Percentiles rank a stretch among this genome's conserved stretches.
These are phyloP conservation scores for Nakazawaea laoshanensis DNA, from an alignment of 805 yeast species.

Conservation along the genomic window DNA sequence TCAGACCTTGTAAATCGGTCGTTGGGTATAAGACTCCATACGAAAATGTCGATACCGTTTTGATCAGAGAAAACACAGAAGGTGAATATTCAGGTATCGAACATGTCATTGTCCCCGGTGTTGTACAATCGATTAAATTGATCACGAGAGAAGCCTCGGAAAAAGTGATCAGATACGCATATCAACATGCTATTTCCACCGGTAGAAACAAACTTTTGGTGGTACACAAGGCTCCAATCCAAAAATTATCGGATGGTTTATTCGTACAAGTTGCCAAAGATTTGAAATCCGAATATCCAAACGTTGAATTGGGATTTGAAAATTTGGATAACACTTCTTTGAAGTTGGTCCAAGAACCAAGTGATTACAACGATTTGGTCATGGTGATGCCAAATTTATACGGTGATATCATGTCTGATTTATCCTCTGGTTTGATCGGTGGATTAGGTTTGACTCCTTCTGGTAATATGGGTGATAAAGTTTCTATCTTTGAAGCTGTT, in stretches of 20 bases:
- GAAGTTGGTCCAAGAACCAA: conserved; percentile 83
- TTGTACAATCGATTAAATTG: conserved; percentile 94
- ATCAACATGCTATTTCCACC: conserved; percentile 87
- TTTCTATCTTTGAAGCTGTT: conserved; percentile 97
- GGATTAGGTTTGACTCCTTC: conserved; percentile 98
- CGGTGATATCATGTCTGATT: conserved; percentile 98
- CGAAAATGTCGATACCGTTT: conserved; percentile 83
- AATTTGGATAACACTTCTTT: conserved; percentile 93
- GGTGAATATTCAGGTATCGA: conserved; percentile 99
- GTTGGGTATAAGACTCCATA: conserved; percentile 91
- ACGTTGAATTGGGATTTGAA: conserved; percentile 73
- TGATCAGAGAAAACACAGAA: conserved; percentile 98
- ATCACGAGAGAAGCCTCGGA: conserved; percentile 95
- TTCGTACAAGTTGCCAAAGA: conserved; percentile 89
- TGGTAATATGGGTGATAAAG: conserved; percentile 98
- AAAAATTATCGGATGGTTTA: conserved; percentile 97
- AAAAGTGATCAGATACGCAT: conserved; percentile 94
- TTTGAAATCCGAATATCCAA: conserved; percentile 87
- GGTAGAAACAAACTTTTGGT: conserved; percentile 84
- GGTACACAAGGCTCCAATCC: conserved; percentile 97
- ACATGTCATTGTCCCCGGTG: conserved; percentile 97
- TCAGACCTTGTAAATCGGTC: conserved; percentile 92
- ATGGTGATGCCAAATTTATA: conserved; percentile 98
- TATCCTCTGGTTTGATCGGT: conserved; percentile 96
- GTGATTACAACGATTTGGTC: conserved; percentile 78